Evolutionary conservation across 768 basidiomycete genomes (phyloP).

Genomic region (Agaricus blazei): DNA sequence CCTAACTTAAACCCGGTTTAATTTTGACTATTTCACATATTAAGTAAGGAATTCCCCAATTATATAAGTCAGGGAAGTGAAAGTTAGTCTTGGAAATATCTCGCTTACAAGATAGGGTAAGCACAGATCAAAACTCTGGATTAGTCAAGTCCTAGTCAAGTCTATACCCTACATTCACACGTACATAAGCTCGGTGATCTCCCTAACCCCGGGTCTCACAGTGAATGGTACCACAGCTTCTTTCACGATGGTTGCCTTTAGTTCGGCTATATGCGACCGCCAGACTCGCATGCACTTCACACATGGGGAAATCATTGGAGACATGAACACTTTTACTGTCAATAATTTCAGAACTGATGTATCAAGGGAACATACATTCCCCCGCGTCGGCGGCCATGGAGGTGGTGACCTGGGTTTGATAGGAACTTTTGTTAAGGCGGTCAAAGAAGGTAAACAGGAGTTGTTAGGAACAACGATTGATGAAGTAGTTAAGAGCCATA

Average conservation of each 20-base stretch:
- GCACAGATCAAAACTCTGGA: too few species aligned
- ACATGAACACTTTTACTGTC: constrained; percentile 73
- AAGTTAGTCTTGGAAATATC: too few species aligned
- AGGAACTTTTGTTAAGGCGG: constrained; percentile 71
- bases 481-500: constrained; percentile 71
- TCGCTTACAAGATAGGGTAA: too few species aligned
- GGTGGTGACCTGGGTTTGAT: constrained; percentile 81
- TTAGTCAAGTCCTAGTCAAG: too few species aligned
- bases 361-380: constrained; percentile 25
- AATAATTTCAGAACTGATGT: constrained; percentile 65
- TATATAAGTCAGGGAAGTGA: too few species aligned
- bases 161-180: too few species aligned
- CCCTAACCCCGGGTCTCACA: too few species aligned
- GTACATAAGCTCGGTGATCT: too few species aligned
- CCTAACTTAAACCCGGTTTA: too few species aligned
- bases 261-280: constrained; percentile 75
- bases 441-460: constrained; percentile 57
- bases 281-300: constrained; percentile 82
- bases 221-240: constrained; percentile 77
- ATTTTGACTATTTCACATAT: too few species aligned
- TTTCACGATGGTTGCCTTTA: constrained; percentile 88
- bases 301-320: constrained; percentile 84
- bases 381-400: constrained; percentile 71
- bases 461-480: constrained; percentile 59
- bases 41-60: too few species aligned